A percentile compares a stretch with the other conserved stretches of the same genome.
These are phyloP conservation scores for Chenopodium berlandieri DNA, from an alignment of 148 eudicot genomes.

Conservation along the genomic window DNA sequence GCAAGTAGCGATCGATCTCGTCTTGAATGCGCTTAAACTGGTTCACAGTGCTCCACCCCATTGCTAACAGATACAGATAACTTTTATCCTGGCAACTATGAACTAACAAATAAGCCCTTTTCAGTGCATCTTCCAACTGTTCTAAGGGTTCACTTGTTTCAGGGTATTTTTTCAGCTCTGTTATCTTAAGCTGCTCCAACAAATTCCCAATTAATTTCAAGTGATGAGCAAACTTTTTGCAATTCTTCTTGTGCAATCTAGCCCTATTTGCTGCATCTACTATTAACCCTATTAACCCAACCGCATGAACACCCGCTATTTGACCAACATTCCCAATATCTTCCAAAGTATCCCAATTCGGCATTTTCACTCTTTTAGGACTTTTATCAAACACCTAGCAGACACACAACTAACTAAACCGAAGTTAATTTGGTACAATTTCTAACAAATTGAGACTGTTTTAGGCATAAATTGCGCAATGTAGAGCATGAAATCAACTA, in stretches of 20 bases:
- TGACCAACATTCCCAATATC: constrained; percentile 33
- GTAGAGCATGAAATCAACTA: neutral
- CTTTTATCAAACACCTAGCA: neutral
- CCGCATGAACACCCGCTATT: constrained; percentile 33
- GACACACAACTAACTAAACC: neutral
- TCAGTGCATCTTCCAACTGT: constrained; percentile 40
- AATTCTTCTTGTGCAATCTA: constrained; percentile 38
- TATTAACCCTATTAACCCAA: constrained; percentile 34
- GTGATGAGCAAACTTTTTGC: constrained; percentile 41
- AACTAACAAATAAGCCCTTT: constrained; percentile 38
- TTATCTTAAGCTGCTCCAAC: constrained; percentile 37
- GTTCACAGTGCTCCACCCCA: constrained; percentile 50
- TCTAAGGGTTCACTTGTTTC: constrained; percentile 45
- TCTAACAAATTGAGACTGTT: neutral
- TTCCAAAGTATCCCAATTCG: constrained; percentile 19
- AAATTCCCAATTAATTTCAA: constrained; percentile 45
- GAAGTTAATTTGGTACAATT: neutral
- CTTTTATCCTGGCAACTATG: constrained; percentile 38
- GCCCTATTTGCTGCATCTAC: constrained; percentile 37
- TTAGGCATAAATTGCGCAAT: no score
- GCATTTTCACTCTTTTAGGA: neutral
- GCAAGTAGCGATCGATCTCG: constrained; percentile 44
- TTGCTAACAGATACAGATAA: constrained; percentile 40
- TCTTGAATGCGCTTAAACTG: constrained; percentile 42
- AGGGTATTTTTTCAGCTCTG: constrained; percentile 40